Base-by-base conservation (phyloP, 2,329 filamentous ascomycete genomes). In the Epichloe coenophiala region DNA sequence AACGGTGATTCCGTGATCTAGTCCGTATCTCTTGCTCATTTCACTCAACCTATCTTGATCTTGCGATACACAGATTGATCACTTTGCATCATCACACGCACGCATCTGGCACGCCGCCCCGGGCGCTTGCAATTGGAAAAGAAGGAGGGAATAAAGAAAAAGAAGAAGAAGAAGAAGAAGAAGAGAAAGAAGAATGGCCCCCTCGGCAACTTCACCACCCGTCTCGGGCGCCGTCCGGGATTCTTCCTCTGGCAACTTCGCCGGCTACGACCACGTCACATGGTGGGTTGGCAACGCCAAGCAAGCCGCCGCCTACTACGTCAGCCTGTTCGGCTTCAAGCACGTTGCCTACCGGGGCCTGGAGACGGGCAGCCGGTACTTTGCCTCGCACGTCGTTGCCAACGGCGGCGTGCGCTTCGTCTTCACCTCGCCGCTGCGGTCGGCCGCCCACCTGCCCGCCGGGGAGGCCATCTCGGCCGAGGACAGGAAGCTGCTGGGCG, bases 201-300 rank as follows among this genome's bases (percentile, higher is more conserved):
- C 80, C 55, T 79, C 77, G 57, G 77, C 77, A 53, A 70, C 78
- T 60, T 72, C 73, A 43, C 71, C 73, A 6, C n/a, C 70, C 57
- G 63, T 63, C 58, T 61, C 69, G 43, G 61, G 68, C 43, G 62
- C 66, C 50, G 59, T 63, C 40, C 60, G 63, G 42, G 63, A 66
- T 51, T 62, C 65, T 52, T 59, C 70, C 59, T 54, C 68, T 1
- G 57, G 51, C 60, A 77, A 75, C 63, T 90, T 95, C 71, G 79
- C 80, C 54, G 89, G 88, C 63, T 96, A 95, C 66, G 88, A 95
- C 69, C 87, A 95, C 68, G 80, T 95, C 51, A 90, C 88, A 58
- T 96, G 90, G 90, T 95, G 88, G 73, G 91, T 96, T 33, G 89
- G 90, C 64, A 97, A 97, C 65, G 90, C 91, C 60, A 96, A 96